Evolutionary conservation across 2,329 filamentous ascomycete genomes (phyloP), one percentile per base, ranked within the genome.

Genomic region (Cryphonectria nitschkei): DNA sequence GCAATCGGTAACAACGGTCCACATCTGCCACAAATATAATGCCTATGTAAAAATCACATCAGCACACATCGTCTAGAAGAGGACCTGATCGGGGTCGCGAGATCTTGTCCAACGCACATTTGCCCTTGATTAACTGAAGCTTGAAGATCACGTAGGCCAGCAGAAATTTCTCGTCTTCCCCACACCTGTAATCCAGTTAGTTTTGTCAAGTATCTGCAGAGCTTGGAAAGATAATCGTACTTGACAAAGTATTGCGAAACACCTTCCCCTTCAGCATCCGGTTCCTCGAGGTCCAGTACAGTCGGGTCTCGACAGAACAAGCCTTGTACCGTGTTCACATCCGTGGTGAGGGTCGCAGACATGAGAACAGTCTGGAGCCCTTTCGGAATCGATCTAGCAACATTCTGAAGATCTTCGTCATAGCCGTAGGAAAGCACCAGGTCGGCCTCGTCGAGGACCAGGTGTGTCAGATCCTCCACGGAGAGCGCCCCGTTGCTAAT

Each of bases 91-190:
- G 11, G 39, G 41, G 37, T 26, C 6, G 94, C 63, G 94, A 88
- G 66, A 94, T 92, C 29, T 37, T 22, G 43, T 7, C n/a, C 19
- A 52, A 70, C 70, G 64, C 54, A 71, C 92, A 92, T 80, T 98
- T 98, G 74, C 96, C 96, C 80, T 95, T 97, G 78, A 99, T 92
- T 67, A 98, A 84, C 79, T 96, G 93, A 16, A 98, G 87, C 83
- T 97, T 97, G 84, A 98, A 97, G 78, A 98, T 95, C 72, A 97
- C 92, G 77, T 97, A 98, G 26, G 92, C 90, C 60, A 99, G 83
- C 52, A 99, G 83, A 77, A 98, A 99, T 79, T 99, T 99, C 77
- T 98, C 96, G 75, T 98, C 95, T 81, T 99, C 96, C n/a, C 89
- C 93, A 75, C 94, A 97, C 34, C 58, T 61, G 19, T n/a, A 13